Conservation (phyloP, 805 yeast genomes). For the Sungouiella thailandica region DNA sequence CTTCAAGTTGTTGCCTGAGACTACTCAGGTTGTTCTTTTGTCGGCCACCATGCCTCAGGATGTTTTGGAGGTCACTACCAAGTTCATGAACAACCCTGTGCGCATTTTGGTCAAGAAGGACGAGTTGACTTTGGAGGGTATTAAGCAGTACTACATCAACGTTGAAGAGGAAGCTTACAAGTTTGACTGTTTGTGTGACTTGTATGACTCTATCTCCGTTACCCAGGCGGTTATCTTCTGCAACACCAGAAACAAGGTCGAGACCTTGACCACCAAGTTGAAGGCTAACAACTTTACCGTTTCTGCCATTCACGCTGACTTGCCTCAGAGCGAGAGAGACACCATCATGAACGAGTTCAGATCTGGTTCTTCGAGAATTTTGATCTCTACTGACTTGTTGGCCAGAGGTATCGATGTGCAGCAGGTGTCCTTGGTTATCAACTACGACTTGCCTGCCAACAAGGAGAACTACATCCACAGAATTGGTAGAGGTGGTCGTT, state of each 20-base stretch:
- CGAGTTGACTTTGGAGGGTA: constrained; percentile 92
- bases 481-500: constrained; percentile 97
- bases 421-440: constrained; percentile 91
- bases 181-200: constrained; percentile 89
- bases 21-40: constrained; percentile 90
- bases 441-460: constrained; percentile 87
- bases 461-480: constrained; percentile 95
- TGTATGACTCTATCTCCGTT: constrained; percentile 91
- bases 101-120: constrained; percentile 93
- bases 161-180: constrained; percentile 93
- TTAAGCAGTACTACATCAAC: constrained; percentile 85
- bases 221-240: constrained; percentile 98
- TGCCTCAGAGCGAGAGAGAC: constrained; percentile 92
- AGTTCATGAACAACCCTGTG: constrained; percentile 93
- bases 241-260: constrained; percentile 92
- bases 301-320: constrained; percentile 92
- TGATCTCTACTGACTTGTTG: constrained; percentile 89
- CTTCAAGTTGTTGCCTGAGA: constrained; percentile 79
- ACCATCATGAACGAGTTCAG: constrained; percentile 94
- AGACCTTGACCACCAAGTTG: constrained; percentile 74
- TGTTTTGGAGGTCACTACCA: constrained; percentile 83
- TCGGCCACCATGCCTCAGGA: constrained; percentile 94
- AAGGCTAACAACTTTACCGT: constrained; percentile 82
- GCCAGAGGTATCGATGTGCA: constrained; percentile 81
- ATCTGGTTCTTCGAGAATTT: constrained; percentile 86